Conservation (phyloP, 164 flowering plant species). For the Pachysandra terminalis region DNA sequence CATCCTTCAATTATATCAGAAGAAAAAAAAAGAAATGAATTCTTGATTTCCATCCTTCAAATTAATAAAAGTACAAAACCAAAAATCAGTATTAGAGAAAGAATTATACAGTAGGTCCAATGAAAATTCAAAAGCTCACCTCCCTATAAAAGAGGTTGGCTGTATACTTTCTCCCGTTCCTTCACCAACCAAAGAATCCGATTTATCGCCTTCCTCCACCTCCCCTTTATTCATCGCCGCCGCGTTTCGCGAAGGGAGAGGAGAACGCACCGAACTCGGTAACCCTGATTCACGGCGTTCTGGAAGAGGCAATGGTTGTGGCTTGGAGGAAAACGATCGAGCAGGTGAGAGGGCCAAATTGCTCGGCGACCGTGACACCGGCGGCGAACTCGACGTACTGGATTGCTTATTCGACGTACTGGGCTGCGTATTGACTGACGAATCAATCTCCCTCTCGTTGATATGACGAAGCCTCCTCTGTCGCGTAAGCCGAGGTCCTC, state of each 20-base stretch:
- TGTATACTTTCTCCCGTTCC: constrained; percentile 1
- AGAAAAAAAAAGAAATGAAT: no score
- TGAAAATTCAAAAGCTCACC: no score
- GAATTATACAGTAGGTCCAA: no score
- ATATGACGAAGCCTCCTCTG: constrained; percentile 27
- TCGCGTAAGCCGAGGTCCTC: constrained; percentile 21
- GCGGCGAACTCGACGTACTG: no score
- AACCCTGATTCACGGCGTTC: no score
- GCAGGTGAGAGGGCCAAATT: background rate
- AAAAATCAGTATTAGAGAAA: no score
- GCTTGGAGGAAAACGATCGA: constrained; percentile 2
- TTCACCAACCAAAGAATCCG: constrained; percentile 12
- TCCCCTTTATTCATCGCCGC: constrained; percentile 9
- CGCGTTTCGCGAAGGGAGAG: constrained; percentile 33
- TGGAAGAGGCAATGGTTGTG: constrained; percentile 30
- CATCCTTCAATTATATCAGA: no score
- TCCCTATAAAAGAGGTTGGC: background rate
- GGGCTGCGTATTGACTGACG: background rate
- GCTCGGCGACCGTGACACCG: constrained; percentile 4
- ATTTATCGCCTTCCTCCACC: constrained; percentile 7
- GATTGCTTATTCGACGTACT: background rate
- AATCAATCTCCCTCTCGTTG: constrained; percentile 16
- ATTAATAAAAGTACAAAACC: no score
- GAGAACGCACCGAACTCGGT: constrained; percentile 7
- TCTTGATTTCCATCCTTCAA: no score